Evolutionary conservation across 2,329 filamentous ascomycete genomes (phyloP), one percentile per base, ranked within the genome.

Genomic region (Fusarium sp.): DNA sequence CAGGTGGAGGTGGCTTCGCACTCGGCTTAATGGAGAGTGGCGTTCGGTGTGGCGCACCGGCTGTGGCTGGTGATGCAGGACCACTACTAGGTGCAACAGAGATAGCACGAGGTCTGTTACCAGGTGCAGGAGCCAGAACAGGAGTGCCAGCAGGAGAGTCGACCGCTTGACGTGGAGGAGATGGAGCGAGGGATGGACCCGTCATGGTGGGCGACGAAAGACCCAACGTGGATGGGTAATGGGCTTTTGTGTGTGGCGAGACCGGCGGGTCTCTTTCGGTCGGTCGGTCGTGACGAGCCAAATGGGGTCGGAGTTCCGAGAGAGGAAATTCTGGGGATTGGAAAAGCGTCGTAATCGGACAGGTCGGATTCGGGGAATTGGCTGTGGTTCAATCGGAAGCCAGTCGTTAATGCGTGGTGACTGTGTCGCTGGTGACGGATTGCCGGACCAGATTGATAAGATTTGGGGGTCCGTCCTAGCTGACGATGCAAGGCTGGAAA

Each of bases 1-100:
- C 68, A 48, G 70, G 73, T 60, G 72, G 77, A 72, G 75, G 78
- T 73, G 70, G 73, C 62, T 65, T 68, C 37, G 57, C 57, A 63
- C 70, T 72, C 62, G 72, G 70, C 62, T 77, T 77, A 46, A 77
- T 74, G 66, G 76, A 78, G 55, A 78, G 74, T 70, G 77, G 76
- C 65, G 73, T 72, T 57, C 76, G 73, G 60, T 72, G 74, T 60
- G 67, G 70, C 56, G 76, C 64, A 11, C 57, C 65, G 3, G 69
- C 31, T 58, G 71, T 73, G 72, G 69, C 71, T 68, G 72, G 65
- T 74, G 69, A 67, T 6, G 57, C 62, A 51, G 63, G 55, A 43
- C 71, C 66, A 23, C 18, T 23, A 23, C 18, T 4, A 57, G 70
- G 71, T 43, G 65, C 73, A 51, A 54, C 67, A 57, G 76, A 62